phyloP scores from a whole-genome alignment of 148 eudicot species.

The Cornus florida region DNA sequence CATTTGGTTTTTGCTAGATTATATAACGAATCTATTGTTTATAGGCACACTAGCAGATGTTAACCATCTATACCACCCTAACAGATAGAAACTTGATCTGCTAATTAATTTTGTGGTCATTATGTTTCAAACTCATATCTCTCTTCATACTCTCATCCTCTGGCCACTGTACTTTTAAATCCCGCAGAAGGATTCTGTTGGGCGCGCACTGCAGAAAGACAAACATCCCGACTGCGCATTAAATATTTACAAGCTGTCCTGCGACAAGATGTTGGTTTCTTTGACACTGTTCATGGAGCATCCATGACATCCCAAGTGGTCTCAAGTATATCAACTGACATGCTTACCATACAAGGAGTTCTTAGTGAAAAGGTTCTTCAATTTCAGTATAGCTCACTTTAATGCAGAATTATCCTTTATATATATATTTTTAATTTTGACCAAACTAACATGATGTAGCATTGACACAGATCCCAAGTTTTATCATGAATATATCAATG shows the following conservation, averaged over 20 bases:
- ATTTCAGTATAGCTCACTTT: not conserved
- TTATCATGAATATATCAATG: constrained; percentile 10
- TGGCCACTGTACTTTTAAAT: not conserved
- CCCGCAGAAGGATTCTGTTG: constrained; percentile 17
- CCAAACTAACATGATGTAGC: not conserved
- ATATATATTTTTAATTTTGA: not conserved
- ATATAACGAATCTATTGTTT: too few species aligned
- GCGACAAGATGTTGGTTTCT: constrained; percentile 12
- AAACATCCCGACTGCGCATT: not conserved
- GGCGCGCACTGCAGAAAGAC: constrained; percentile 13
- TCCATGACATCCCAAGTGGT: constrained; percentile 14
- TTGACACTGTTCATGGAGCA: not conserved
- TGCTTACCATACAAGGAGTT: constrained; percentile 13
- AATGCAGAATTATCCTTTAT: too few species aligned
- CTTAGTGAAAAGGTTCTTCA: constrained; percentile 9
- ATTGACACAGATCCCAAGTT: constrained; percentile 13
- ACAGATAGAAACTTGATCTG: too few species aligned
- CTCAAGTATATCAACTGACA: constrained; percentile 5
- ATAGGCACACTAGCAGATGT: too few species aligned
- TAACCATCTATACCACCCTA: too few species aligned
- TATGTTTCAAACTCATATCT: too few species aligned
- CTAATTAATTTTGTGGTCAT: too few species aligned
- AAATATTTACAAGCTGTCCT: constrained; percentile 14
- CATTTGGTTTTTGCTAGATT: too few species aligned
- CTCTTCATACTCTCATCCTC: not conserved